Evolutionary conservation across 306 rosid genomes (phyloP).

Genomic region (Lathyrus sativus): DNA sequence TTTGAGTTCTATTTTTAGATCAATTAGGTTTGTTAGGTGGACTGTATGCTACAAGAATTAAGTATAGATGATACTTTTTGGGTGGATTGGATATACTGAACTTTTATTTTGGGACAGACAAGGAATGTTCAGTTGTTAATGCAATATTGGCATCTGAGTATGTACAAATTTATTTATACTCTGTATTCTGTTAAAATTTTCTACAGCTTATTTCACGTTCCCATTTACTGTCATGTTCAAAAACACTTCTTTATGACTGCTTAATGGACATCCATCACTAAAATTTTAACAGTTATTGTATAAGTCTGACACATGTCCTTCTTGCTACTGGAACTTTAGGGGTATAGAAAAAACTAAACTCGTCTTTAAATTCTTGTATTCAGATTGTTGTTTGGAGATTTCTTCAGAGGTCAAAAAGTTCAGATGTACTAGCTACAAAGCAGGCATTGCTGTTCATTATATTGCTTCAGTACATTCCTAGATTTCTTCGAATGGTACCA

Average conservation of each 20-base stretch:
- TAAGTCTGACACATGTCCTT: too few species aligned
- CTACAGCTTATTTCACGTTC: constrained; percentile 4
- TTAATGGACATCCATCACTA: too few species aligned
- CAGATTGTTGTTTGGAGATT: constrained; percentile 96
- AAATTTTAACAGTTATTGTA: too few species aligned
- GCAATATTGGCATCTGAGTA: constrained; percentile 12
- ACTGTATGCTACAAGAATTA: neutral
- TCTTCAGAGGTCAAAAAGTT: constrained; percentile 78
- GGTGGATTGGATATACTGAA: constrained; percentile 12
- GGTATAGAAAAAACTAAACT: constrained; percentile 24
- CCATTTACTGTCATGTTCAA: constrained; percentile 17
- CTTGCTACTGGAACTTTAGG: constrained; percentile 29
- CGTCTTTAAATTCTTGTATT: constrained; percentile 36
- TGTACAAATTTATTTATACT: neutral
- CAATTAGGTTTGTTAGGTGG: neutral
- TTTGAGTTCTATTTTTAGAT: constrained; percentile 14
- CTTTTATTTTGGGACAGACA: neutral
- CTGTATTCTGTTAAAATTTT: constrained; percentile 26
- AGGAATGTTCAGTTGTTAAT: constrained; percentile 21
- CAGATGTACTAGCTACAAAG: constrained; percentile 79
- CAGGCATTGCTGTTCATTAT: constrained; percentile 85
- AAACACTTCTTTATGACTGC: neutral
- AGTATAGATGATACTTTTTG: neutral
- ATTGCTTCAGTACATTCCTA: constrained; percentile 86
- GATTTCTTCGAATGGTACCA: constrained; percentile 79